phyloP scores from a whole-genome alignment of 441 rosid genomes.

The Euphorbia neoarborescens region DNA sequence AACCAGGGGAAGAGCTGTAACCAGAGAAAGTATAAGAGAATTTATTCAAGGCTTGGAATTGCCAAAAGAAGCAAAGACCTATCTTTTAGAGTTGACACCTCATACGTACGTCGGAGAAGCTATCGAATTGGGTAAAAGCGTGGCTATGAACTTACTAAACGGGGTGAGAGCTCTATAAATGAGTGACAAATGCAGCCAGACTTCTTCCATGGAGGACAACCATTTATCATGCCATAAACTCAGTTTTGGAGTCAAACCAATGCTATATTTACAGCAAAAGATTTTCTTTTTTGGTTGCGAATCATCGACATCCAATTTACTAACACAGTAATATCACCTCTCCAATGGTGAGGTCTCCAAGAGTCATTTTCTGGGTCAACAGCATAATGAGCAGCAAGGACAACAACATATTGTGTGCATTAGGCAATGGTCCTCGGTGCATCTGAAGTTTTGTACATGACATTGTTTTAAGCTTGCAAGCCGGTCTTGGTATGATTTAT shows the following conservation, averaged over 20 bases:
- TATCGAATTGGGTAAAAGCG: conserved; percentile 46
- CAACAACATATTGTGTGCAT: not conserved
- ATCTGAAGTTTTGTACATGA: conserved; percentile 15
- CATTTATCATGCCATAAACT: not conserved
- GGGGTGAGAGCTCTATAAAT: conserved; percentile 24
- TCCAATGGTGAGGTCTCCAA: not conserved
- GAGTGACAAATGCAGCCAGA: not conserved
- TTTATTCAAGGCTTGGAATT: conserved; percentile 66
- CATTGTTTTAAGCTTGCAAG: not conserved
- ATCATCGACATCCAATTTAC: not conserved
- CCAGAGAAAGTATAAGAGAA: conserved; percentile 63
- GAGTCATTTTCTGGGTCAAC: not conserved
- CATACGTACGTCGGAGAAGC: conserved; percentile 80
- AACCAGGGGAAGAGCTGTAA: conserved; percentile 80
- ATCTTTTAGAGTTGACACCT: conserved; percentile 64
- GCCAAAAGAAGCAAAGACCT: conserved; percentile 53
- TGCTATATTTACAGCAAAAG: not conserved
- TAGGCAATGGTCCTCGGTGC: not conserved
- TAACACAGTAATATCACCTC: not conserved
- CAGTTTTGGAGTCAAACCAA: not conserved
- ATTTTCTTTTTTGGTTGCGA: not conserved
- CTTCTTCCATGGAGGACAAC: not conserved
- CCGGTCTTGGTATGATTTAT: not conserved
- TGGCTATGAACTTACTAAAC: conserved; percentile 31
- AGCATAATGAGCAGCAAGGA: too few species aligned